Evolutionary conservation across 2,329 filamentous ascomycete genomes (phyloP).

Genomic region (Rhynchosporium secalis): DNA sequence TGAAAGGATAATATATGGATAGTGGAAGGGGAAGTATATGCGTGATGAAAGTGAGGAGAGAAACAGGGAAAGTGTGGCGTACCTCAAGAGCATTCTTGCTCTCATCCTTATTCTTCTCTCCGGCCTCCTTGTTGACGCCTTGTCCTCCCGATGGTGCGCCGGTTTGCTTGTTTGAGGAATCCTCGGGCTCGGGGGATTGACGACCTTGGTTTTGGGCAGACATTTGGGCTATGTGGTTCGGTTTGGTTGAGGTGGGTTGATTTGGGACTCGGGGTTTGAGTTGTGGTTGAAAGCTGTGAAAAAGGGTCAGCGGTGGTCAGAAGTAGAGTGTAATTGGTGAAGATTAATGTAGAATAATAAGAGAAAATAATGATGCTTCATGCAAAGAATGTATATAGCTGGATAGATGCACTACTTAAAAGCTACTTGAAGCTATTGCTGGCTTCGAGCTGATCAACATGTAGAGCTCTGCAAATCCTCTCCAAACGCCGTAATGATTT

Average conservation of each 20-base stretch:
- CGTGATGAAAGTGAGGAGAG: not conserved
- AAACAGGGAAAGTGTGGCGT: constrained; percentile 24
- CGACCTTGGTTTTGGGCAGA: constrained; percentile 62
- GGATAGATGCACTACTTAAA: not conserved
- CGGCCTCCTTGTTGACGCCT: constrained; percentile 53
- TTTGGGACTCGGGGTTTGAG: not conserved
- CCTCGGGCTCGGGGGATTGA: constrained; percentile 75
- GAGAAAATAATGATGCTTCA: not conserved
- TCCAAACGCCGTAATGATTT: too few species aligned
- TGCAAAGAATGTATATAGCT: not conserved
- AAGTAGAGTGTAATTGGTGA: not conserved
- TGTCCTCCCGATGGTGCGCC: constrained; percentile 55
- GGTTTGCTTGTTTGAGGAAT: constrained; percentile 61
- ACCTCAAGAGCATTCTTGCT: constrained; percentile 53
- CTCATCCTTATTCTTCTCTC: constrained; percentile 48
- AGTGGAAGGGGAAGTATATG: not conserved
- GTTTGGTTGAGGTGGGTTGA: not conserved
- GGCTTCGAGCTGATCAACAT: not conserved
- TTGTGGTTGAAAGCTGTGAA: not conserved
- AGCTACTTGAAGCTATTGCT: not conserved
- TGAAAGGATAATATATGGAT: too few species aligned
- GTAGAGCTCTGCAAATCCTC: too few species aligned
- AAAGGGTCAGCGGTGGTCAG: too few species aligned
- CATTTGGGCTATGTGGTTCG: constrained; percentile 27
- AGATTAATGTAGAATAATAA: not conserved